Conservation (phyloP, 352 stramenopile species). For the Pythium biforme region DNA sequence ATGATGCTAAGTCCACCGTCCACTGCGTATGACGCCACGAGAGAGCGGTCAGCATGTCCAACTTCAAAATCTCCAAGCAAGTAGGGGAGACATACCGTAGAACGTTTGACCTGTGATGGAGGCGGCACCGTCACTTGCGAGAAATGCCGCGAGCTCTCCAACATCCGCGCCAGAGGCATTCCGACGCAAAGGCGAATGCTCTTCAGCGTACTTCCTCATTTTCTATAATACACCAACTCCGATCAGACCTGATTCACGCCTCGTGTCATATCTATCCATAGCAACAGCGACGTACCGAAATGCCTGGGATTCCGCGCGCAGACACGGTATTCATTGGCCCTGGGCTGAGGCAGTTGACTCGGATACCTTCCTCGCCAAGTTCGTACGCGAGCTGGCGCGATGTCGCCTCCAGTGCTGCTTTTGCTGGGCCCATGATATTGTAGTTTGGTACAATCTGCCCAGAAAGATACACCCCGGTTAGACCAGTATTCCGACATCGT, state of each 20-base stretch:
- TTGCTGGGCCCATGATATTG: conserved; percentile 91
- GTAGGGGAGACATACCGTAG: conserved; percentile 46
- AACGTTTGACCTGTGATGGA: conserved; percentile 90
- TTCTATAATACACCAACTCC: conserved; percentile 32
- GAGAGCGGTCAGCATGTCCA: not conserved
- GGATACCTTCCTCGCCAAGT: conserved; percentile 67
- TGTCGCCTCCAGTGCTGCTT: conserved; percentile 86
- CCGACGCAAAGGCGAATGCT: conserved; percentile 62
- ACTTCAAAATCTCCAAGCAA: not conserved
- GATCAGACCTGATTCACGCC: not conserved
- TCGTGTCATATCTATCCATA: not conserved
- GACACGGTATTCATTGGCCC: conserved; percentile 91
- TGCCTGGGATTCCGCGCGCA: conserved; percentile 86
- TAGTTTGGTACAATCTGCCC: conserved; percentile 88
- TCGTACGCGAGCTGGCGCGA: conserved; percentile 84
- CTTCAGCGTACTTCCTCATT: conserved; percentile 77
- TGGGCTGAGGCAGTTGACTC: conserved; percentile 90
- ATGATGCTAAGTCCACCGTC: conserved; percentile 34
- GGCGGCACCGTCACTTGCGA: conserved; percentile 68
- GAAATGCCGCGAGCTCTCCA: conserved; percentile 71
- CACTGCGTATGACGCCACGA: conserved; percentile 19
- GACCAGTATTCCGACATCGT: not conserved
- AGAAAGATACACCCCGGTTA: not conserved
- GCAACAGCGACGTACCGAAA: conserved; percentile 48
- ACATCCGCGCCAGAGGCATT: conserved; percentile 78